Evolutionary conservation across 2,329 filamentous ascomycete species (phyloP), one percentile per base, ranked within the genome.

Genomic region (Colletotrichum simmondsii): DNA sequence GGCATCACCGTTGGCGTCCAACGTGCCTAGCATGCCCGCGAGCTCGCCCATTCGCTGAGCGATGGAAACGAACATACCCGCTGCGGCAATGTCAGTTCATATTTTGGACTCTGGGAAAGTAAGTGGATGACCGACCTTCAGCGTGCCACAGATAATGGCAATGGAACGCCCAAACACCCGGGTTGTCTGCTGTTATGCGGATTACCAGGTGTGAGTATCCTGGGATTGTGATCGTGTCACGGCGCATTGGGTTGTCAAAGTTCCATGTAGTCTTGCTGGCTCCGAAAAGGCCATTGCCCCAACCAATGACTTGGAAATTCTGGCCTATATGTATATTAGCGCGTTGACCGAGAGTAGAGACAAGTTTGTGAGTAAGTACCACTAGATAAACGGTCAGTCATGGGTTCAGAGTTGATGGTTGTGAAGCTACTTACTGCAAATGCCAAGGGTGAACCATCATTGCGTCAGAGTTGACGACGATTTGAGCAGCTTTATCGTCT

Each of bases 111-210:
- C 2, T 26, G 30, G n/a, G 4, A 22, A 28, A 35, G 28, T 14
- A 26, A 24, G 24, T 2, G 16, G n/a, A n/a, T 3, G 12, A 71
- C 68, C 1, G 12, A 68, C 72, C 72, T 63, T 90, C 88, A 0
- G 85, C 83, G 76, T 91, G 89, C 89, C 89, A 91, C 0, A 84
- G 82, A 68, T 90, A 86, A 74, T 91, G 89, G 75, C 89, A 91
- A 76, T 91, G 89, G 37, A 91, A 85, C 0, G 87, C 84, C 89
- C 89, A 91, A 0, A 89, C 76, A 1, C 89, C 89, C 0, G 89
- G 86, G 75, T 91, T 91, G 73, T 91, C 88, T 0, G 89, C 84
- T 1, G 88, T 81, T 11, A 91, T 85, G 65, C 89, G 82, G 7
- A 91, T 78, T 10, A 89, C 76, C 2, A 86, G 81, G 87, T 88